phyloP scores from a whole-genome alignment of 225 moss, liverwort and hornwort genomes.

The Climacium dendroides region DNA sequence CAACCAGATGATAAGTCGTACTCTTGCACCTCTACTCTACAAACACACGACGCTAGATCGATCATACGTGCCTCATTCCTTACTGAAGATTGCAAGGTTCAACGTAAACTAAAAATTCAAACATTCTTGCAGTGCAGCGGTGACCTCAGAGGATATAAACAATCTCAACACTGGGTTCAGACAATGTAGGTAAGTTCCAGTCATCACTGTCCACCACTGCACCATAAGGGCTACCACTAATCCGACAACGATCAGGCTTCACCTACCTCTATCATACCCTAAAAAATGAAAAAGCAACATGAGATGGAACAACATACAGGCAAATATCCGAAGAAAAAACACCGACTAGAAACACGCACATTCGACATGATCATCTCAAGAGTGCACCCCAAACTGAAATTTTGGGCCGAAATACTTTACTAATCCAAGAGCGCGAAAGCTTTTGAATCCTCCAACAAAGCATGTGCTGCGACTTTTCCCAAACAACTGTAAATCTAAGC shows the following conservation, averaged over 20 bases:
- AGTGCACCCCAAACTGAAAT: neutral
- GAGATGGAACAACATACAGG: neutral
- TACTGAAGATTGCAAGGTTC: neutral
- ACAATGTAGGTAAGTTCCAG: constrained; percentile 17
- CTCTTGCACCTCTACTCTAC: too few species aligned
- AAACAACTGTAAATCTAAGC: neutral
- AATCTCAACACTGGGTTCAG: constrained; percentile 16
- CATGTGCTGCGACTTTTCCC: neutral
- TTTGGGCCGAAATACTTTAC: neutral
- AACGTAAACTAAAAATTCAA: neutral
- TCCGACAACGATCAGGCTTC: neutral
- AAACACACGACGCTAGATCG: neutral
- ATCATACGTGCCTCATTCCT: neutral
- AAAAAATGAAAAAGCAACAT: neutral
- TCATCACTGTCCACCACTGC: constrained; percentile 20
- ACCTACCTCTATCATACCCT: too few species aligned
- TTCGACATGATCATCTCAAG: neutral
- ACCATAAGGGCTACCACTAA: neutral
- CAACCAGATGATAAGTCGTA: neutral
- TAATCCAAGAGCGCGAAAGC: neutral
- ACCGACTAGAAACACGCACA: neutral
- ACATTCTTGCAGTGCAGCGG: neutral
- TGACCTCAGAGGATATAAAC: neutral
- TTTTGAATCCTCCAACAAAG: neutral
- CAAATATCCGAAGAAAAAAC: neutral